These are phyloP conservation scores for Pyrenula aspistea DNA, from an alignment of 495 filamentous ascomycete genomes.

Conservation along the genomic window DNA sequence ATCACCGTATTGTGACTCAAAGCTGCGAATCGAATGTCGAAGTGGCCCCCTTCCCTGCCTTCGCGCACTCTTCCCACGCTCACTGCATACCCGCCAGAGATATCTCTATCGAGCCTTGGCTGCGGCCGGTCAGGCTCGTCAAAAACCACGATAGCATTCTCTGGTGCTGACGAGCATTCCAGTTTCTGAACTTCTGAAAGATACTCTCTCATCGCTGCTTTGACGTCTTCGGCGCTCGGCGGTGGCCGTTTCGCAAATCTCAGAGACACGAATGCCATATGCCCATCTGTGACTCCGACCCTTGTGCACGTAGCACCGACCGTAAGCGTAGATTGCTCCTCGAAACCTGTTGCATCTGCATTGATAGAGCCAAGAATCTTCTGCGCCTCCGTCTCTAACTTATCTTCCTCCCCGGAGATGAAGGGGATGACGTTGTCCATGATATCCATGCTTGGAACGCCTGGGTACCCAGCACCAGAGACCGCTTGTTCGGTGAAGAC, in stretches of 20 bases:
- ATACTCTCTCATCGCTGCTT: conserved; percentile 57
- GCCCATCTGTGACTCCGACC: conserved; percentile 74
- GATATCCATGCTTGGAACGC: conserved; percentile 61
- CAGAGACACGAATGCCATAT: conserved; percentile 72
- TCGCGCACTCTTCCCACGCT: conserved; percentile 69
- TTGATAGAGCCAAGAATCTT: conserved; percentile 72
- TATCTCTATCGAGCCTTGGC: conserved; percentile 69
- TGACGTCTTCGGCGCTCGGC: conserved; percentile 53
- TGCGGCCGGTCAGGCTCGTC: conserved; percentile 74
- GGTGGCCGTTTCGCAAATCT: conserved; percentile 47
- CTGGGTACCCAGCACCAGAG: conserved; percentile 80
- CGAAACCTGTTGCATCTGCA: conserved; percentile 49
- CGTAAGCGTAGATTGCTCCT: conserved; percentile 46
- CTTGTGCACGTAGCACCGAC: conserved; percentile 75
- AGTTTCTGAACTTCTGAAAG: conserved; percentile 62
- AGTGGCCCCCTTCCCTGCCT: conserved; percentile 57
- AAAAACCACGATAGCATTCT: conserved; percentile 61
- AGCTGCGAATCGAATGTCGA: conserved; percentile 74
- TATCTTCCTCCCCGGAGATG: conserved; percentile 83
- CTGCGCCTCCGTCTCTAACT: conserved; percentile 71
- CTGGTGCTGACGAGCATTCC: conserved; percentile 65
- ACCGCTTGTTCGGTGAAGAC: conserved; percentile 85
- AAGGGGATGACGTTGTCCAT: conserved; percentile 79
- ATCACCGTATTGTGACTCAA: conserved; percentile 87
- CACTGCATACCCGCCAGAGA: conserved; percentile 65